These are phyloP conservation scores for Caloboletus inedulis DNA, from an alignment of 1,284 basidiomycete species.

Conservation along the genomic window DNA sequence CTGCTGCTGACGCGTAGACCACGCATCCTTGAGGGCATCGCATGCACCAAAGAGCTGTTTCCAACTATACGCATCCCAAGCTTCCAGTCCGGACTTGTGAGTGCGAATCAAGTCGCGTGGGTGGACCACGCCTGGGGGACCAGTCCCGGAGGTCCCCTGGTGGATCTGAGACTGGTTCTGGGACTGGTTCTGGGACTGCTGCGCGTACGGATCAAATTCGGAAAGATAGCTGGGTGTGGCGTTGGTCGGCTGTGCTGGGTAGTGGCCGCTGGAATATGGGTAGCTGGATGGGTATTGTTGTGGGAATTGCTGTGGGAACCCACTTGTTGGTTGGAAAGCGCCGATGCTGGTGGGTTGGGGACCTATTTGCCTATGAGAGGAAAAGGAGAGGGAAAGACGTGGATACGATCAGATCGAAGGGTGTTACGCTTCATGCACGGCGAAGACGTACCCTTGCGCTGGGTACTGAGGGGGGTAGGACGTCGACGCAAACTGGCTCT, in stretches of 20 bases:
- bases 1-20: slow-evolving; percentile 49
- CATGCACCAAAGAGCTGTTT: slow-evolving; percentile 52
- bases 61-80: slow-evolving; percentile 58
- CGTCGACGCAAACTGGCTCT: slow-evolving; percentile 21
- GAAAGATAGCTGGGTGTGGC: slow-evolving; percentile 39
- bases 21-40: slow-evolving; percentile 51
- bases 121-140: slow-evolving; percentile 40
- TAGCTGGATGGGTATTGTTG: slow-evolving; percentile 26
- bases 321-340: slow-evolving; percentile 28
- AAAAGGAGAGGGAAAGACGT: background rate
- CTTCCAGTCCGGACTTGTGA: slow-evolving; percentile 53
- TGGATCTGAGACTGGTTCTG: slow-evolving; percentile 11
- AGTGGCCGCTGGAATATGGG: slow-evolving; percentile 18
- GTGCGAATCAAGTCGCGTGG: slow-evolving; percentile 54
- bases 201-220: slow-evolving; percentile 54
- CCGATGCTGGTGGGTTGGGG: slow-evolving; percentile 24
- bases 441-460: slow-evolving; percentile 16
- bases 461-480: slow-evolving; percentile 25
- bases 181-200: background rate
- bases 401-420: slow-evolving; percentile 2
- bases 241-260: slow-evolving; percentile 34
- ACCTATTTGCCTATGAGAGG: slow-evolving; percentile 18
- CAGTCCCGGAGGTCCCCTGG: slow-evolving; percentile 6
- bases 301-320: slow-evolving; percentile 32
- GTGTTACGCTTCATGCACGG: background rate